A percentile compares a stretch with the other conserved stretches of the same genome.
Conservation (phyloP, 139 green algal species). For the Coelastrella sp. region DNA sequence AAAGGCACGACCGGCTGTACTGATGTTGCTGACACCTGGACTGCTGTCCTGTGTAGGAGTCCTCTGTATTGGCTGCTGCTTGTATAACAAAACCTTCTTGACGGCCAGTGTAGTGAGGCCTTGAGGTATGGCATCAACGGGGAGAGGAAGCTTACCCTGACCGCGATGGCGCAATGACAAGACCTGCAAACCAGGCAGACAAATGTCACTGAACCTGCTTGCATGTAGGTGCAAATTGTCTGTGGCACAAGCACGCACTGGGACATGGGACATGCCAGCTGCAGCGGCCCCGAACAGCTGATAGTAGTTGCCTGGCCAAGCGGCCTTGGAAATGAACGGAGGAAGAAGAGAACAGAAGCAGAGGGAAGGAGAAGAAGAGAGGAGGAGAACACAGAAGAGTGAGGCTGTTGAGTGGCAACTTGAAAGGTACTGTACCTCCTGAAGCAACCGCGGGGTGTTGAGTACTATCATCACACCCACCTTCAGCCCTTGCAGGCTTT, state of each 20-base stretch:
- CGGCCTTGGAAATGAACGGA: too few relatives aligned
- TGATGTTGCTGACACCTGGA: conserved; percentile 4
- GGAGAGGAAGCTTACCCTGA: conserved; percentile 31
- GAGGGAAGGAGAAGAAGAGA: too few relatives aligned
- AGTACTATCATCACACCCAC: neutral
- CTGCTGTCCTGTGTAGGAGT: neutral
- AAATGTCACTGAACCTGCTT: neutral
- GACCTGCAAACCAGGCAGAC: conserved; percentile 6
- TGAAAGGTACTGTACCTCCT: too few relatives aligned
- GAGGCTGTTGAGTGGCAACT: too few relatives aligned
- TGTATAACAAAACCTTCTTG: conserved; percentile 43
- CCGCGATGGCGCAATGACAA: conserved; percentile 31
- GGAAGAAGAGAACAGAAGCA: too few relatives aligned
- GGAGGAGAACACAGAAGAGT: too few relatives aligned
- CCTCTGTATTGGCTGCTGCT: neutral
- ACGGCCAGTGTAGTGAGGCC: conserved; percentile 23
- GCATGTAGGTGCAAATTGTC: too few relatives aligned
- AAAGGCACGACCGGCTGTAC: neutral
- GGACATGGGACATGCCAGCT: too few relatives aligned
- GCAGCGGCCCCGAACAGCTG: too few relatives aligned
- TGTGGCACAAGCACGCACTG: too few relatives aligned
- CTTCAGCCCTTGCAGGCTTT: neutral
- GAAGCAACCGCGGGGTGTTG: too few relatives aligned
- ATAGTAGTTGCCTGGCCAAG: too few relatives aligned
- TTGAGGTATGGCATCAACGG: neutral